phyloP scores from a whole-genome alignment of 352 stramenopile species.

The Globisporangium viniferum region DNA sequence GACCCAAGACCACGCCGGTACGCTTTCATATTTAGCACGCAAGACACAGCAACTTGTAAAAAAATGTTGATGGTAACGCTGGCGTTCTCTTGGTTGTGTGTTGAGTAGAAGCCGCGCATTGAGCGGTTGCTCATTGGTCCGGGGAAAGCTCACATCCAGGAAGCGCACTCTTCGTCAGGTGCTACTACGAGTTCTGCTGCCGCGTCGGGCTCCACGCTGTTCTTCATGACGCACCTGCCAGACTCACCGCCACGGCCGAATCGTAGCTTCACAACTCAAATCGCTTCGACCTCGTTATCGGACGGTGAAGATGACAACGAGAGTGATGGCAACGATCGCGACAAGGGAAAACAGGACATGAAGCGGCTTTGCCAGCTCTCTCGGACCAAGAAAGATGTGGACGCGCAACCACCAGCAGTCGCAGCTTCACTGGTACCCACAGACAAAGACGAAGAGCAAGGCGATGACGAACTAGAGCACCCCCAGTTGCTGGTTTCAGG shows the following conservation, averaged over 20 bases:
- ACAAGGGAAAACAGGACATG: too few species aligned
- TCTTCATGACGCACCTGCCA: conserved; percentile 50
- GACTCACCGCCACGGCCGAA: conserved; percentile 40
- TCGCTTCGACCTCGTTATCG: background rate
- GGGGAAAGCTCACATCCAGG: conserved; percentile 19
- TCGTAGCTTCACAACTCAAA: background rate
- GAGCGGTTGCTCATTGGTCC: conserved; percentile 30
- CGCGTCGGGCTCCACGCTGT: conserved; percentile 1
- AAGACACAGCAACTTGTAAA: background rate
- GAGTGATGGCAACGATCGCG: too few species aligned
- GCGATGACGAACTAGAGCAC: too few species aligned
- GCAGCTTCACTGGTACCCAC: too few species aligned
- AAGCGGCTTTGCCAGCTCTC: too few species aligned
- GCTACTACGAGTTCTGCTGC: background rate
- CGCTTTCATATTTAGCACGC: background rate
- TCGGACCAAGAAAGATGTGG: too few species aligned
- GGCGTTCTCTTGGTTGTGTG: background rate
- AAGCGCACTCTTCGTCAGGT: conserved; percentile 1
- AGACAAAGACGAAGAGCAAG: too few species aligned
- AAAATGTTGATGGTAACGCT: background rate
- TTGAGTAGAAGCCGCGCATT: conserved; percentile 39
- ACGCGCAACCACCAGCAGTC: too few species aligned
- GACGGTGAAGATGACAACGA: too few species aligned
- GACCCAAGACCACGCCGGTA: conserved; percentile 42
- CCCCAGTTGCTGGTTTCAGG: too few species aligned